Percentiles rank a stretch among this genome's conserved stretches.
These are phyloP conservation scores for Blepharisma japonicum DNA, from an alignment of 73 alveolate species.

Conservation along the genomic window DNA sequence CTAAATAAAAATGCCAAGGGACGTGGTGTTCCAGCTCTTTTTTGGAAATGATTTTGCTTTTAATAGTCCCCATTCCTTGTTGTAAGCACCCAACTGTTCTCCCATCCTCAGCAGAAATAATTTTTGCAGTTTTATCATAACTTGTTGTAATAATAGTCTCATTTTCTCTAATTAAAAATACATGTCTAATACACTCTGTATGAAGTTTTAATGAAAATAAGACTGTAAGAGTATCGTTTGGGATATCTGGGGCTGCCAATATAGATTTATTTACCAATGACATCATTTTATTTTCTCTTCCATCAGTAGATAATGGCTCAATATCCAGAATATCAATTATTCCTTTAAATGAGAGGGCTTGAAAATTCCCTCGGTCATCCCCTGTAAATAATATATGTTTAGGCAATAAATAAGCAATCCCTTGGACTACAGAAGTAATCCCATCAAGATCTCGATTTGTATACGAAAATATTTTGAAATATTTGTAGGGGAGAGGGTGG, in stretches of 20 bases:
- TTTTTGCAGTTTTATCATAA: constrained; percentile 53
- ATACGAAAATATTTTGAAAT: constrained; percentile 30
- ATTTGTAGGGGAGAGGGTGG: constrained; percentile 51
- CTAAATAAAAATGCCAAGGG: constrained; percentile 21
- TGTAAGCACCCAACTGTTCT: constrained; percentile 43
- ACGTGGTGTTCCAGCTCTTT: not conserved
- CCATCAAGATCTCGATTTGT: constrained; percentile 42
- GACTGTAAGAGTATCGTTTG: not conserved
- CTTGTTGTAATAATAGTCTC: constrained; percentile 33
- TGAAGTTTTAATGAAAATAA: constrained; percentile 44
- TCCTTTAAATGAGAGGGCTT: constrained; percentile 34
- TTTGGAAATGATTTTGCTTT: not conserved
- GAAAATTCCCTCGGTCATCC: constrained; percentile 49
- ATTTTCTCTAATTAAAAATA: constrained; percentile 34
- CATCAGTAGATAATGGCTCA: not conserved
- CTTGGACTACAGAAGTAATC: constrained; percentile 28
- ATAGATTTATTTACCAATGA: not conserved
- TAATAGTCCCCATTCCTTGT: constrained; percentile 37
- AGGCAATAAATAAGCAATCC: constrained; percentile 33
- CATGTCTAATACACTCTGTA: constrained; percentile 47
- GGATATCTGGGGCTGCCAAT: not conserved
- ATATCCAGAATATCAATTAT: not conserved
- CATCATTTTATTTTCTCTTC: constrained; percentile 20
- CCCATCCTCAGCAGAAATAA: constrained; percentile 42
- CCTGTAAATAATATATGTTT: constrained; percentile 48